Evolutionary conservation across 345 rosid species (phyloP).

Genomic region (Arabidopsis arenosa): DNA sequence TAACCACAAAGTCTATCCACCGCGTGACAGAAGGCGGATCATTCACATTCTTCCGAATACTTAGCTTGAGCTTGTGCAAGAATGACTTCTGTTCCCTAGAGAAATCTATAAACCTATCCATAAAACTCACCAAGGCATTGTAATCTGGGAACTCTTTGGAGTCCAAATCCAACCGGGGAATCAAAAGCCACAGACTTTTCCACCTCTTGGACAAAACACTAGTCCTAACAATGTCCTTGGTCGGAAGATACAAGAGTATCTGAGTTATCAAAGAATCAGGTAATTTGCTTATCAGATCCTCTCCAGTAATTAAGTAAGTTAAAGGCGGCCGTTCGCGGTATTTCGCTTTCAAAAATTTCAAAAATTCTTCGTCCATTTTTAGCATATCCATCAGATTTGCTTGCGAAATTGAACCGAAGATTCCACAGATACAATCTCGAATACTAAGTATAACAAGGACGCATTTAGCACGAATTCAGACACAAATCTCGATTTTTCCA

Average conservation of each 20-base stretch:
- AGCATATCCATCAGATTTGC: background rate
- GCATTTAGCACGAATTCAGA: background rate
- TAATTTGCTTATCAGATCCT: constrained; percentile 20
- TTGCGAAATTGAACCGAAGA: background rate
- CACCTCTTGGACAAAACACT: constrained; percentile 31
- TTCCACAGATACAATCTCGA: background rate
- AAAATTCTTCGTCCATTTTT: background rate
- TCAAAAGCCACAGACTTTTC: constrained; percentile 16
- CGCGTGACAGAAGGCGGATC: background rate
- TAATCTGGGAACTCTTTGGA: constrained; percentile 6
- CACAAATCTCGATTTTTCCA: background rate
- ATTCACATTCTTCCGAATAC: background rate
- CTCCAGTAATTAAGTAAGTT: background rate
- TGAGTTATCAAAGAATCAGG: constrained; percentile 18
- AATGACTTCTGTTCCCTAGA: background rate
- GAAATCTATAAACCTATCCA: background rate
- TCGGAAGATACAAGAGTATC: constrained; percentile 15
- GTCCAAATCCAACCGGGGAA: constrained; percentile 17
- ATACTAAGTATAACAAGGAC: background rate
- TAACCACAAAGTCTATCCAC: constrained; percentile 16
- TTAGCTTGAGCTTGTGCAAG: constrained; percentile 25
- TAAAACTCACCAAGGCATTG: background rate
- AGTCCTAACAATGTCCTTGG: constrained; percentile 9
- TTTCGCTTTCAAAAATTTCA: background rate
- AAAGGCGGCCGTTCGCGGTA: too few species aligned